Base-by-base conservation (phyloP, 2,329 filamentous ascomycete genomes). In the Zymoseptoria ardabiliae region DNA sequence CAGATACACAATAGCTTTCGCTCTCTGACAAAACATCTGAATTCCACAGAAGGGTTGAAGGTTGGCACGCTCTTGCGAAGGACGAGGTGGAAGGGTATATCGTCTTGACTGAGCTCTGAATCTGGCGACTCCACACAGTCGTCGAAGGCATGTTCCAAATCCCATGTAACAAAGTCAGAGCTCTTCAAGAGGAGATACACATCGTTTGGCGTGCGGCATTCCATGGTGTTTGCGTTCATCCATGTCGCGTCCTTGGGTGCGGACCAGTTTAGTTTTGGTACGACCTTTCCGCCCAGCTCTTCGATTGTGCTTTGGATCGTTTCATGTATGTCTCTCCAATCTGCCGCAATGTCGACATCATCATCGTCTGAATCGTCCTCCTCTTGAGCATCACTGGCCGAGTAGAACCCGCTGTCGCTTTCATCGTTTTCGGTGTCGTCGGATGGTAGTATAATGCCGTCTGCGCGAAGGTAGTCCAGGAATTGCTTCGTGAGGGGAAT, bases 231-330 rank as follows among this genome's bases (percentile, higher is more conserved):
- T 72, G 83, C 76, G 75, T 86, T 75, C 74, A 99, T 97, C 88
- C 91, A 97, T 21, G 89, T 90, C 8, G 94, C 94, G 72, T 99
- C 94, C 74, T 97, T 96, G 3, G 94, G 94, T 3, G 91, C 87
- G 5, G 92, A 97, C 94, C 94, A 99, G 77, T 97, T 97, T 53
- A 99, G 79, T 75, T 99, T 99, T 0, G 94, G 94, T 1, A 89
- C 87, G 8, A 96, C 92, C 61, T 87, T 85, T 60, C 93, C 93
- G 17, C 90, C 92, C 0, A 97, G 82, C 67, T 92, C 88, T 11
- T 80, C 75, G 63, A 99, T 97, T 50, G 84, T 89, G 22, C 84
- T 79, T 72, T 87, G 88, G 73, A 99, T 91, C 58, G 82, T 76
- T 51, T 85, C 79, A 74, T 99, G 94, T 2, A 92, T 82, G 41